Conservation (phyloP, 495 filamentous ascomycete species). For the Penicillium lividum region DNA sequence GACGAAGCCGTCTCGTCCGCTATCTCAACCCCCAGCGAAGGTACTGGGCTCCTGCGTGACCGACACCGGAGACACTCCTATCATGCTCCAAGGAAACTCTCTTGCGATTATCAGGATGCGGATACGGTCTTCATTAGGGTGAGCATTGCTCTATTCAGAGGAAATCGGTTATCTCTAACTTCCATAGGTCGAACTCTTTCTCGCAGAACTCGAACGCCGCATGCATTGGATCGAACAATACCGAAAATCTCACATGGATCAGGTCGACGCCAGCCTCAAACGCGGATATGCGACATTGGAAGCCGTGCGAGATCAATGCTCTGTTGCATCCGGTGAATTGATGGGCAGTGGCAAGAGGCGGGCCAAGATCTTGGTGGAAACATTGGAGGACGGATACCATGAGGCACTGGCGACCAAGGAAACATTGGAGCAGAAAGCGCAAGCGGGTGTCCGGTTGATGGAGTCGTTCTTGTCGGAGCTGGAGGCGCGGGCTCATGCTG, state of each 20-base stretch:
- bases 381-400: conserved; percentile 86
- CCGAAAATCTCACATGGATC: conserved; percentile 75
- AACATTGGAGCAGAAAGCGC: conserved; percentile 87
- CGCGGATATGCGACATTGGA: conserved; percentile 82
- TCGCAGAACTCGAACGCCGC: conserved; percentile 81
- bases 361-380: conserved; percentile 88
- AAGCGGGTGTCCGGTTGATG: conserved; percentile 81
- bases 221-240: conserved; percentile 89
- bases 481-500: conserved; percentile 76
- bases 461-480: conserved; percentile 81
- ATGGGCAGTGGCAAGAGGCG: conserved; percentile 83
- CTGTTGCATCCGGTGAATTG: conserved; percentile 85
- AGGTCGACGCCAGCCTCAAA: conserved; percentile 77
- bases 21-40: conserved; percentile 37
- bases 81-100: conserved; percentile 58
- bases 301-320: conserved; percentile 84
- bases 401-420: conserved; percentile 83
- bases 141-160: conserved; percentile 6
- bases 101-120: conserved; percentile 62
- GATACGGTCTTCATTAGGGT: conserved; percentile 69
- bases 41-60: conserved; percentile 42
- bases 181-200: conserved; percentile 79
- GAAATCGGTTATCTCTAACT: conserved; percentile 14
- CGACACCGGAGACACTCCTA: conserved; percentile 66
- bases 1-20: conserved; percentile 28